Base-by-base conservation (phyloP, 2,329 filamentous ascomycete species). In the Stagonosporopsis vannaccii region DNA sequence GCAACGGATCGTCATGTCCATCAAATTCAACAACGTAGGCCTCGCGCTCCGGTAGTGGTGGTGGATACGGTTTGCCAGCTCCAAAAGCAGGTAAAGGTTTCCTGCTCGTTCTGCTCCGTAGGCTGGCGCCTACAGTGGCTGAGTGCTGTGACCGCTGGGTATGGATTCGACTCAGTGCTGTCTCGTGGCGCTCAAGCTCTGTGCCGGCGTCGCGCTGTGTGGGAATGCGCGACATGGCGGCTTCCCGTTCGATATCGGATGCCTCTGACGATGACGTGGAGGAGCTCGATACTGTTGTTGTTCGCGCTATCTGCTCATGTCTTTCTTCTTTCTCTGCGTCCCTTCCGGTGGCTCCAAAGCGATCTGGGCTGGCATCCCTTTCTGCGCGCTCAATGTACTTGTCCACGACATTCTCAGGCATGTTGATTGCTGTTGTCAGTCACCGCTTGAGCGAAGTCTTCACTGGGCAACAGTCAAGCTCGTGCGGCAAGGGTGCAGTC, bases 1-100 rank as follows among this genome's bases (percentile, higher is more conserved):
- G 92, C 58, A 93, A 71, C 2, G 92, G 92, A 68, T 97, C 92
- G 61, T 92, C 83, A 1, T 87, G 88, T 0, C 92, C 92, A 65
- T 93, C 89, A 70, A 96, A 97, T 36, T 84, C 90, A 39, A 93
- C 90, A 0, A 58, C 55, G 22, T 58, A 58, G 60, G 90, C 85
- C 65, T 93, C 90, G 65, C 84, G 82, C 13, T 87, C 85, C 2
- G 90, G 89, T 37, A 93, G 72, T 0, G 79, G 81, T 3, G 90
- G 90, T 3, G 90, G 90, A 67, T 86, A 91, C 0, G 87, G 81
- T 77, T 92, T 93, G n/a, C 88, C 89, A 51, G 81, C 86, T 32
- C 90, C 90, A 73, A 92, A 91, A 6, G 78, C 76, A 1, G 90
- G 90, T 52, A 92, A 70, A 0, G 89, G 87, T 68, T 78, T 86